Percentiles rank a stretch among this genome's conserved stretches.
These are phyloP conservation scores for Tylopilus sp. DNA, from an alignment of 768 basidiomycete species.

Conservation along the genomic window DNA sequence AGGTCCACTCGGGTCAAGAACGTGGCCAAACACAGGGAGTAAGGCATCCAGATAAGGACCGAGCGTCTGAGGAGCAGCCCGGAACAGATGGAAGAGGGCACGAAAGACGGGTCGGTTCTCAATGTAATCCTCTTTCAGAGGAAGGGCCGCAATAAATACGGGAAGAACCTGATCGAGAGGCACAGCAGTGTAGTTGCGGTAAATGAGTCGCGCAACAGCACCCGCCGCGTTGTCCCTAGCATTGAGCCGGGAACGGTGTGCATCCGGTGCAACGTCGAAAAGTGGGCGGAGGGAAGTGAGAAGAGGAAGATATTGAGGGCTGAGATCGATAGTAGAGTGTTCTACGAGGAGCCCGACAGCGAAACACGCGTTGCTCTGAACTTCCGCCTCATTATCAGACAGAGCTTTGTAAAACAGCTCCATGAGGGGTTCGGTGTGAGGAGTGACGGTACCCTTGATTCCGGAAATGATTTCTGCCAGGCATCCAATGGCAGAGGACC, in stretches of 20 bases:
- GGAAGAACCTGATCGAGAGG: slow-evolving; percentile 92
- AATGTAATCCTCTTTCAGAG: slow-evolving; percentile 81
- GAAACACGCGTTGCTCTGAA: slow-evolving; percentile 94
- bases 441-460: slow-evolving; percentile 82
- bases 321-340: slow-evolving; percentile 77
- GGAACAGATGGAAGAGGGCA: slow-evolving; percentile 85
- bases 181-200: slow-evolving; percentile 71
- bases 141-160: slow-evolving; percentile 75
- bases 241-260: slow-evolving; percentile 66
- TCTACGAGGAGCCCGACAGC: slow-evolving; percentile 90
- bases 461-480: slow-evolving; percentile 95
- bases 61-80: slow-evolving; percentile 65
- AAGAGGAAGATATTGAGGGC: slow-evolving; percentile 73
- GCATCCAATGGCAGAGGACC: slow-evolving; percentile 89
- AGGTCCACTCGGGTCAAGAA: slow-evolving; percentile 68
- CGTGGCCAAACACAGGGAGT: slow-evolving; percentile 73
- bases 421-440: slow-evolving; percentile 76
- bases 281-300: slow-evolving; percentile 79
- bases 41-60: slow-evolving; percentile 76
- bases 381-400: slow-evolving; percentile 83
- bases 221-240: slow-evolving; percentile 97
- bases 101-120: slow-evolving; percentile 91
- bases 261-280: slow-evolving; percentile 63
- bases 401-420: slow-evolving; percentile 84
- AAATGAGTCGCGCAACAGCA: slow-evolving; percentile 83